phyloP scores from a whole-genome alignment of 768 basidiomycete genomes.

The Tricholomella constricta region DNA sequence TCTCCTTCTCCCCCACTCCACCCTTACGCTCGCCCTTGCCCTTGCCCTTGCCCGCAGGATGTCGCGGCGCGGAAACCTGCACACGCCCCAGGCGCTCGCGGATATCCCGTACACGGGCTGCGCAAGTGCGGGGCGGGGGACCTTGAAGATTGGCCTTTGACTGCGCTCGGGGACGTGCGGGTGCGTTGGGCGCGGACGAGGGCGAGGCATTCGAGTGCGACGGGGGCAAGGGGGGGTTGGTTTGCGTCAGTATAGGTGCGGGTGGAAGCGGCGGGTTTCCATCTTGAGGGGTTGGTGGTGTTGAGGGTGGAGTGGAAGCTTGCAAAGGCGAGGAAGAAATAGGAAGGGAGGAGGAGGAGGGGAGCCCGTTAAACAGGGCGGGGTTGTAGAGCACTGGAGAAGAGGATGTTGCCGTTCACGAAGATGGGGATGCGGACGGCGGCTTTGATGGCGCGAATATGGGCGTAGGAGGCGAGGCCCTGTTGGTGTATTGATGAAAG shows the following conservation, averaged over 20 bases:
- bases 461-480: constrained; percentile 88
- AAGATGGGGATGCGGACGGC: constrained; percentile 92
- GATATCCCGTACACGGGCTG: constrained; percentile 59
- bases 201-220: constrained; percentile 86
- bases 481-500: constrained; percentile 28
- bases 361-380: constrained; percentile 61
- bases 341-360: constrained; percentile 6
- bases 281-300: constrained; percentile 1
- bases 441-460: constrained; percentile 89
- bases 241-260: constrained; percentile 11
- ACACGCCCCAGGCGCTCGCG: constrained; percentile 69
- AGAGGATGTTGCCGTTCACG: constrained; percentile 95
- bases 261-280: background rate
- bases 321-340: background rate
- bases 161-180: constrained; percentile 64
- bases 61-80: constrained; percentile 16
- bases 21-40: constrained; percentile 21
- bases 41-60: no score
- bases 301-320: no score
- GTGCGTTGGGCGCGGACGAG: constrained; percentile 70
- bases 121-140: constrained; percentile 77
- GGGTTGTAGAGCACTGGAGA: constrained; percentile 89
- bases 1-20: no score
- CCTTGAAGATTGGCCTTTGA: constrained; percentile 95
- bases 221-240: constrained; percentile 60